Conservation (phyloP, 1,139 yeast genomes). For the Waltiozyma sp. region DNA sequence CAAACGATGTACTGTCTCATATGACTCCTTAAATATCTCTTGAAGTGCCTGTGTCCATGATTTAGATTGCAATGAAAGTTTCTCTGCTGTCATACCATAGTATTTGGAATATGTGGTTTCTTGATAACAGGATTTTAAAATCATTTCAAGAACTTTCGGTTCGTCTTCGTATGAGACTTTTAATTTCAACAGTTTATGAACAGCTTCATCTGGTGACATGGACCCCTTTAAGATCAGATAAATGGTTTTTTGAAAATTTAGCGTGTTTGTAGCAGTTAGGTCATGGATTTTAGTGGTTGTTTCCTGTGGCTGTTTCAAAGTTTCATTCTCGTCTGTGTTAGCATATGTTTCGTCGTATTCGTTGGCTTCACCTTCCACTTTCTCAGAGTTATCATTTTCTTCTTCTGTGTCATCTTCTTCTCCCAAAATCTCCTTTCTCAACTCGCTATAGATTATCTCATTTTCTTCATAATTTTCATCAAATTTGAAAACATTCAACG, state of each 20-base stretch:
- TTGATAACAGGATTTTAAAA: slow-evolving; percentile 76
- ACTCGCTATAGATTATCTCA: slow-evolving; percentile 32
- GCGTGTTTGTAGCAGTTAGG: slow-evolving; percentile 54
- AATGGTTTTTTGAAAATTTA: slow-evolving; percentile 60
- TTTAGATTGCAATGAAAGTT: slow-evolving; percentile 38
- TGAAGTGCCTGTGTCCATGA: slow-evolving; percentile 51
- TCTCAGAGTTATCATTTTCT: slow-evolving; percentile 21
- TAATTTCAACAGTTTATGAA: slow-evolving; percentile 63
- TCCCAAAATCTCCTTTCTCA: slow-evolving; percentile 37
- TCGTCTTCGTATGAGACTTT: slow-evolving; percentile 29
- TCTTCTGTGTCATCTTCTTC: slow-evolving; percentile 9
- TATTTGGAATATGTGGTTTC: slow-evolving; percentile 82
- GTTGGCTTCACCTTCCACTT: slow-evolving; percentile 19
- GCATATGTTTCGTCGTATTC: slow-evolving; percentile 20
- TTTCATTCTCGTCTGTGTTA: slow-evolving; percentile 5
- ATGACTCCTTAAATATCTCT: slow-evolving; percentile 43
- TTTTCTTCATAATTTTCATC: slow-evolving; percentile 43
- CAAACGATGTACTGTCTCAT: slow-evolving; percentile 47
- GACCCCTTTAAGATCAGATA: slow-evolving; percentile 87
- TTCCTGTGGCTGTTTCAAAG: slow-evolving; percentile 21
- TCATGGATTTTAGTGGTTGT: slow-evolving; percentile 36
- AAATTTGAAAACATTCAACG: slow-evolving; percentile 38
- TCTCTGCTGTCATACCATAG: slow-evolving; percentile 71
- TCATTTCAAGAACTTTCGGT: slow-evolving; percentile 53
- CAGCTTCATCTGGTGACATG: slow-evolving; percentile 87